Conservation (phyloP, 2,329 filamentous ascomycete genomes). For the Phyllosticta citriasiana region DNA sequence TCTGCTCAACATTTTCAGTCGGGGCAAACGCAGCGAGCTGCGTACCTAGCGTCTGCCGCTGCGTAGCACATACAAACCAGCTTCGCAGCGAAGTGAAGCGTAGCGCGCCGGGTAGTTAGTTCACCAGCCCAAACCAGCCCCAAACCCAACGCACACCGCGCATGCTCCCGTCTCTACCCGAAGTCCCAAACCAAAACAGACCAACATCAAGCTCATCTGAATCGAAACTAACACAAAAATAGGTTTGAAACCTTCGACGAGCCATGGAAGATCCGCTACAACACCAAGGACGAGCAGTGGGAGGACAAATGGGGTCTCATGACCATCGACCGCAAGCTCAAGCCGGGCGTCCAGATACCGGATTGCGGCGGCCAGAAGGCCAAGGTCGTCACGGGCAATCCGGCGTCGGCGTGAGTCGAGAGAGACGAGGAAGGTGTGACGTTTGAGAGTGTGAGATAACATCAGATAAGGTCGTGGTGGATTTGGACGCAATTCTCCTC, state of each 20-base stretch:
- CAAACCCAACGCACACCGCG: too few species aligned
- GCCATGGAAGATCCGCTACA: slow-evolving; percentile 79
- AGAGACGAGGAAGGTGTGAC: background rate
- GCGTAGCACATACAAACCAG: too few species aligned
- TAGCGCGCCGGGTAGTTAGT: too few species aligned
- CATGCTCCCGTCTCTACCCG: too few species aligned
- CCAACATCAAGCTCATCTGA: background rate
- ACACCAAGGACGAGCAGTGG: slow-evolving; percentile 55
- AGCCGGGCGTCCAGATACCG: slow-evolving; percentile 74
- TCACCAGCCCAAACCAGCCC: too few species aligned
- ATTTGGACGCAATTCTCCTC: too few species aligned
- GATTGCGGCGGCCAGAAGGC: slow-evolving; percentile 50
- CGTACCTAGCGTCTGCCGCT: too few species aligned
- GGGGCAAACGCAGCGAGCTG: too few species aligned
- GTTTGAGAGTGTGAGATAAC: too few species aligned
- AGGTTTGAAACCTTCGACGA: slow-evolving; percentile 94
- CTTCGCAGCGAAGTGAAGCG: too few species aligned
- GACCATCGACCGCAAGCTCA: slow-evolving; percentile 75
- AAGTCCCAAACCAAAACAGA: too few species aligned
- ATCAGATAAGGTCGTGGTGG: too few species aligned
- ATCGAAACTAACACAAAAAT: background rate
- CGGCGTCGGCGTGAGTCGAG: background rate
- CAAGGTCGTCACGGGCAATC: slow-evolving; percentile 1
- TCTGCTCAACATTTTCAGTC: background rate
- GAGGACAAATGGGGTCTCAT: slow-evolving; percentile 94